Evolutionary conservation across 768 basidiomycete species (phyloP), one percentile per base, ranked within the genome.

Genomic region (Suillus variegatus): DNA sequence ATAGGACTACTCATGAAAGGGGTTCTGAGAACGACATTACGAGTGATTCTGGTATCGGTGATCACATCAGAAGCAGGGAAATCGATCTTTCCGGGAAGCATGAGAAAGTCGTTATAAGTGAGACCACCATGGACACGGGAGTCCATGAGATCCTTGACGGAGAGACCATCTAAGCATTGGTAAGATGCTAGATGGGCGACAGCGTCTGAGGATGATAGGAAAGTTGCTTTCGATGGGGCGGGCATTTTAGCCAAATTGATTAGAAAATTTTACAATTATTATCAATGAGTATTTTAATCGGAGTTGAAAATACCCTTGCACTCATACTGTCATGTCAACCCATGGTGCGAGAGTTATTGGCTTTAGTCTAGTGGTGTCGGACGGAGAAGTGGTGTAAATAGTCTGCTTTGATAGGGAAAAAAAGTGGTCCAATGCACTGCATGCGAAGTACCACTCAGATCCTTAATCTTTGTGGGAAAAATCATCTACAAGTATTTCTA

Each of bases 1-100:
- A 99, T 99, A 18, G 97, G 97, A 61, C 94, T 96, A 76, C 94
- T 97, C 82, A 98, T 83, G 80, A 99, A 97, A 0, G 97, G 97
- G 0, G 95, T 96, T 81, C 95, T 98, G 71, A 99, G 84, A 51
- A 82, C 80, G 71, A 98, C 93, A 70, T 97, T 97, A 64, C 92
- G 89, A 28, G 97, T 97, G 65, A 99, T 88, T 63, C 84, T 87
- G 72, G 88, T 91, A 81, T 98, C 94, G 3, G 93, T 88, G 70
- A 85, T 74, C 75, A 95, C 96, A 52, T 87, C 87, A 18, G 85
- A 84, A 1, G 93, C 92, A 13, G 91, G 82, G 77, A 99, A 99
- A 82, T 95, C 89, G 73, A 99, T 98, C 79, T 93, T 95, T 47
- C 97, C 97, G 10, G 96, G 96, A 16, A 98, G 85, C 67, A 97